Percentiles rank a stretch among this genome's conserved stretches.
Evolutionary conservation across 139 green algal species (phyloP).

Genomic region (Marvania coccoides): DNA sequence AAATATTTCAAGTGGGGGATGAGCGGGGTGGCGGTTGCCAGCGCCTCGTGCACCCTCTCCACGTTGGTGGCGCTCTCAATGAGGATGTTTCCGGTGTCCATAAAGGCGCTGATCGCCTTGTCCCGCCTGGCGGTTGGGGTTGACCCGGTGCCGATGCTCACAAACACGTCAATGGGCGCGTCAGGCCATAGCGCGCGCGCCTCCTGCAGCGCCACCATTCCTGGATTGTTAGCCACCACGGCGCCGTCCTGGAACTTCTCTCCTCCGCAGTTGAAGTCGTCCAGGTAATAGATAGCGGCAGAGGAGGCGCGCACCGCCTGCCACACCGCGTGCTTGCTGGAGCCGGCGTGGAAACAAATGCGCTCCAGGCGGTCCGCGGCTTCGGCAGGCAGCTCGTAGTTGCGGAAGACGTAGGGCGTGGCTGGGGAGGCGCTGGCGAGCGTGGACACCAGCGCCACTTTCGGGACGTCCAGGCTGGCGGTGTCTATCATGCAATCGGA

Average conservation of each 20-base stretch:
- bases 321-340: constrained; percentile 67
- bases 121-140: constrained; percentile 33
- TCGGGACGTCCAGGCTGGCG: constrained; percentile 47
- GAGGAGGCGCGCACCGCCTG: constrained; percentile 87
- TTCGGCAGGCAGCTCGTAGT: constrained; percentile 63
- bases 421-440: constrained; percentile 67
- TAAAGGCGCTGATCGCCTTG: constrained; percentile 33
- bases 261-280: constrained; percentile 67
- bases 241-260: constrained; percentile 91
- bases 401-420: constrained; percentile 82
- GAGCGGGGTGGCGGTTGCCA: constrained; percentile 53
- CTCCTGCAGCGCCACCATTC: constrained; percentile 76
- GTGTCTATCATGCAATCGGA: constrained; percentile 57
- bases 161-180: constrained; percentile 62
- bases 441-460: constrained; percentile 72
- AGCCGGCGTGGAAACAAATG: constrained; percentile 24
- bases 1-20: constrained; percentile 71
- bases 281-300: constrained; percentile 79
- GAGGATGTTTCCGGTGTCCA: constrained; percentile 49
- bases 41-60: constrained; percentile 57
- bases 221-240: constrained; percentile 87
- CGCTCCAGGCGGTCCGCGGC: not conserved
- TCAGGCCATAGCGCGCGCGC: constrained; percentile 77
- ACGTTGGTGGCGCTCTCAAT: constrained; percentile 49
- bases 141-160: constrained; percentile 73